A percentile compares a stretch with the other conserved stretches of the same genome.
Evolutionary conservation across 225 moss, liverwort and hornwort genomes (phyloP).

Genomic region (Ulota crispa): DNA sequence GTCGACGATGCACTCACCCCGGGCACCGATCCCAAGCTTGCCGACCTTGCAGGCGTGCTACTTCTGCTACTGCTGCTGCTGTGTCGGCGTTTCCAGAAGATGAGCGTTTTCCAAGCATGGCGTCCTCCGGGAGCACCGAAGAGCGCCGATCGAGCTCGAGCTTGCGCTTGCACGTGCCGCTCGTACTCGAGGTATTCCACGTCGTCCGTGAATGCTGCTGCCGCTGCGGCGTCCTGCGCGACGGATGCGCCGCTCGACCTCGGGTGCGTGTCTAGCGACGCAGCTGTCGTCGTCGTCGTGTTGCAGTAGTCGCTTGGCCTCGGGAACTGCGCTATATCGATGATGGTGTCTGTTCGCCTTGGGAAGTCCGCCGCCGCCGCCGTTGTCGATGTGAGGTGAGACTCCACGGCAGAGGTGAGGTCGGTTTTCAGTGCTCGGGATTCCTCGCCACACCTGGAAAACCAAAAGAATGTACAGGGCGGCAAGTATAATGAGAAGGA

Average conservation of each 20-base stretch:
- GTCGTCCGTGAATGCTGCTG: constrained; percentile 28
- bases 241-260: background rate
- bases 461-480: background rate
- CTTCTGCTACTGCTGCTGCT: too few relatives aligned
- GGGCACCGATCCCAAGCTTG: background rate
- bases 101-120: constrained; percentile 55
- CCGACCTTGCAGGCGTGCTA: background rate
- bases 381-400: background rate
- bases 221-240: background rate
- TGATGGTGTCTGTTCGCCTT: background rate
- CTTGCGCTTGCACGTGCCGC: constrained; percentile 33
- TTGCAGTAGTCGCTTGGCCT: background rate
- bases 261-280: constrained; percentile 7
- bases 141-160: constrained; percentile 26
- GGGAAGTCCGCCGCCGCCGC: background rate
- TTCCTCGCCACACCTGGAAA: constrained; percentile 19
- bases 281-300: background rate
- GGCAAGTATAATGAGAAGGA: background rate
- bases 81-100: constrained; percentile 47
- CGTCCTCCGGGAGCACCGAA: constrained; percentile 37
- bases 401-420: constrained; percentile 4
- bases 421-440: background rate
- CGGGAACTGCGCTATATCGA: background rate
- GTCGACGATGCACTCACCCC: constrained; percentile 21
- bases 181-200: constrained; percentile 40